These are phyloP conservation scores for Elongisporangium undulatum DNA, from an alignment of 352 stramenopile genomes.

Conservation along the genomic window DNA sequence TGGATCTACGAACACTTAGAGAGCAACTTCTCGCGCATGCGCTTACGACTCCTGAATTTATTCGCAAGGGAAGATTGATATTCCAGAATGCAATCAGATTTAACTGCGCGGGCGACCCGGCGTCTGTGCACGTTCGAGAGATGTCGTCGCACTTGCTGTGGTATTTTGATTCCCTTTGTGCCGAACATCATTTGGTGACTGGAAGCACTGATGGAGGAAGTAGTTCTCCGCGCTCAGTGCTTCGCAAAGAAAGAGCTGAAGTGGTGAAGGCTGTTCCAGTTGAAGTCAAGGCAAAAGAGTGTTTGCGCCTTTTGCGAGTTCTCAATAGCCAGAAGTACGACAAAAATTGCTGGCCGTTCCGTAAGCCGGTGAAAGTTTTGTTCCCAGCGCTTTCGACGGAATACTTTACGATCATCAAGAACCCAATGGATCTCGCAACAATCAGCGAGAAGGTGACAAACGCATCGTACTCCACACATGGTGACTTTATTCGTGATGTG, in stretches of 20 bases:
- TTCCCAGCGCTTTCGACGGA: conserved; percentile 68
- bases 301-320: conserved; percentile 67
- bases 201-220: no score
- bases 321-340: conserved; percentile 86
- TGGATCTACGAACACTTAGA: conserved; percentile 75
- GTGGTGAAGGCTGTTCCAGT: conserved; percentile 49
- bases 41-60: conserved; percentile 47
- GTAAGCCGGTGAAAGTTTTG: conserved; percentile 66
- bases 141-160: conserved; percentile 76
- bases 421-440: conserved; percentile 75
- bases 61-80: conserved; percentile 67
- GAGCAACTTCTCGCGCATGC: conserved; percentile 55
- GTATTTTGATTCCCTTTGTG: conserved; percentile 84
- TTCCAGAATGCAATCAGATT: conserved; percentile 84
- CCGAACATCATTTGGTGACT: conserved; percentile 42
- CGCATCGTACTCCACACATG: conserved; percentile 76
- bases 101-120: conserved; percentile 66
- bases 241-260: conserved; percentile 48
- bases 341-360: conserved; percentile 86
- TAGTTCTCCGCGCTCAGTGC: conserved; percentile 23
- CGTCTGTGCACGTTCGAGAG: conserved; percentile 73
- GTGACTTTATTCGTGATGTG: conserved; percentile 79
- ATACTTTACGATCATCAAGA: conserved; percentile 83
- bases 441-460: conserved; percentile 60
- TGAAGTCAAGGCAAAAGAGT: conserved; percentile 82